Conservation (phyloP, 1,284 basidiomycete species). For the Boletellus deceptivus region DNA sequence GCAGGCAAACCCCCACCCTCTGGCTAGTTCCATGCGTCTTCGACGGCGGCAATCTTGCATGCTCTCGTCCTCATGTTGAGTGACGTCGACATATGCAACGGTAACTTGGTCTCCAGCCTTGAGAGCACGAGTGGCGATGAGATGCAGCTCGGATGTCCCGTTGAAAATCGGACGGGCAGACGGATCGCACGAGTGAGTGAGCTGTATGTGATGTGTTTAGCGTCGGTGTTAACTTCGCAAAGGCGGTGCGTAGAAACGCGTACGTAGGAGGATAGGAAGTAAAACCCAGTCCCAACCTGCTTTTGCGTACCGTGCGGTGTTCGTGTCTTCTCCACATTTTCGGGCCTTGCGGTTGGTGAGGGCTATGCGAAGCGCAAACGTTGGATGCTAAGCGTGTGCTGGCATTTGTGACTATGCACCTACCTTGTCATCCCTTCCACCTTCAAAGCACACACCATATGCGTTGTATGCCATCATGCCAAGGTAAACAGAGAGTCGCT, state of each 20-base stretch:
- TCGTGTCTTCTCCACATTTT: conserved; percentile 68
- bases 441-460: conserved; percentile 63
- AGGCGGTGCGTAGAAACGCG: conserved; percentile 20
- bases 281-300: conserved; percentile 72
- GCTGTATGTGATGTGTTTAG: conserved; percentile 28
- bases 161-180: conserved; percentile 61
- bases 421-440: conserved; percentile 71
- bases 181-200: conserved; percentile 71
- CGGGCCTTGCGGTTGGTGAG: conserved; percentile 47
- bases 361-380: conserved; percentile 43
- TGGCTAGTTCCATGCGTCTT: conserved; percentile 68
- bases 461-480: conserved; percentile 76
- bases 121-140: conserved; percentile 61
- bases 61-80: conserved; percentile 52
- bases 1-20: conserved; percentile 79
- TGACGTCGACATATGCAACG: conserved; percentile 70
- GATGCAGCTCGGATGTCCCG: conserved; percentile 62
- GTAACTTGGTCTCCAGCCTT: conserved; percentile 73
- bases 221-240: background rate
- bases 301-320: conserved; percentile 69
- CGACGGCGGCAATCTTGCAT: conserved; percentile 54
- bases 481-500: conserved; percentile 57
- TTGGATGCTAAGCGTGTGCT: conserved; percentile 1
- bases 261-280: conserved; percentile 72
- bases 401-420: conserved; percentile 13